phyloP scores from a whole-genome alignment of 208 protist species.

The Wallacemonas sp. region DNA sequence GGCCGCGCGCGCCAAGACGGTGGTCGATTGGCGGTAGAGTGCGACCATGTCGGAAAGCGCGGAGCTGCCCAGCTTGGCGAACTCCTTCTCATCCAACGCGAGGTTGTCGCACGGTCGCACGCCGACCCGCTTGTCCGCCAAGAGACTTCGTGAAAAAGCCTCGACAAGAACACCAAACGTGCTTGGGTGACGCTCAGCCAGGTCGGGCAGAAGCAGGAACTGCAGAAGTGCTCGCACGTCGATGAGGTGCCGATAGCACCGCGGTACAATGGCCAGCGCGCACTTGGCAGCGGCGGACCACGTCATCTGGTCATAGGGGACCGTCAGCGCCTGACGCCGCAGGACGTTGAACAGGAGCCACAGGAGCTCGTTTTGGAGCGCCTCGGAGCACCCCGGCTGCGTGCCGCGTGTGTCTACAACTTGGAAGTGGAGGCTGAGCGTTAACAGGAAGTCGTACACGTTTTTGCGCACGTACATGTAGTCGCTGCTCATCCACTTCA shows the following conservation, averaged over 20 bases:
- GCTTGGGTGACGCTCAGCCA: slow-evolving; percentile 62
- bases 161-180: slow-evolving; percentile 60
- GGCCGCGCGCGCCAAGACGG: slow-evolving; percentile 50
- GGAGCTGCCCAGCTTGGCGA: slow-evolving; percentile 48
- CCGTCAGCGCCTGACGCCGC: slow-evolving; percentile 55
- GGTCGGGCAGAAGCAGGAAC: slow-evolving; percentile 52
- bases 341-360: slow-evolving; percentile 76
- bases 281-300: slow-evolving; percentile 83
- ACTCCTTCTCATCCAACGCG: slow-evolving; percentile 34
- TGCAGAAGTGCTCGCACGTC: slow-evolving; percentile 65
- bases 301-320: slow-evolving; percentile 62
- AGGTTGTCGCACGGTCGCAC: slow-evolving; percentile 30
- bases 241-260: slow-evolving; percentile 55
- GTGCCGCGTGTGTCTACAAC: slow-evolving; percentile 71
- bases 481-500: slow-evolving; percentile 81
- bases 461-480: slow-evolving; percentile 88
- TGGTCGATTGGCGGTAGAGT: slow-evolving; percentile 66
- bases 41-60: slow-evolving; percentile 50
- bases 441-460: slow-evolving; percentile 88
- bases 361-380: slow-evolving; percentile 77
- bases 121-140: slow-evolving; percentile 40
- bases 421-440: slow-evolving; percentile 81
- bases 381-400: slow-evolving; percentile 69
- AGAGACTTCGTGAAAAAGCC: slow-evolving; percentile 61
- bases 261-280: slow-evolving; percentile 60